A percentile compares a stretch with the other conserved stretches of the same genome.
phyloP scores from a whole-genome alignment of 1,284 basidiomycete species.

The Pseudomicrostroma phylloplanum region DNA sequence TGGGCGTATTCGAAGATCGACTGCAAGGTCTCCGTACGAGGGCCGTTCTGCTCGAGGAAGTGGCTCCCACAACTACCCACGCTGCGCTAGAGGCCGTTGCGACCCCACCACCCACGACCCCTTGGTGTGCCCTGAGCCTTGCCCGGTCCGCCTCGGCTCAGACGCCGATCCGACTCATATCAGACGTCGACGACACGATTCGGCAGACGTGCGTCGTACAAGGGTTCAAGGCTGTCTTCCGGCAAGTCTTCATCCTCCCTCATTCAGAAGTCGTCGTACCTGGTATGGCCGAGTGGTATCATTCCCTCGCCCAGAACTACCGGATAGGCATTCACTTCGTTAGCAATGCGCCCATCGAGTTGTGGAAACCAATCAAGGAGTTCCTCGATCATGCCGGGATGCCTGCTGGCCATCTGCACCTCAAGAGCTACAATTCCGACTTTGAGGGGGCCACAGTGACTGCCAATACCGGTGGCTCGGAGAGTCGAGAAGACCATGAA shows the following conservation, averaged over 20 bases:
- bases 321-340: slow-evolving; percentile 50
- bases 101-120: neutral
- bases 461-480: slow-evolving; percentile 11
- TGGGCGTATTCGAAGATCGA: neutral
- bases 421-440: slow-evolving; percentile 33
- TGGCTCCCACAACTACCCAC: slow-evolving; percentile 2
- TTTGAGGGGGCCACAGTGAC: neutral
- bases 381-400: slow-evolving; percentile 69
- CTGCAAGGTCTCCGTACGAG: neutral
- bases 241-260: slow-evolving; percentile 56
- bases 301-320: neutral
- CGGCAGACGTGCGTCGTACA: slow-evolving; percentile 47
- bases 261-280: slow-evolving; percentile 70
- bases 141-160: slow-evolving; percentile 12
- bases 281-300: slow-evolving; percentile 65
- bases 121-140: slow-evolving; percentile 14
- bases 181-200: slow-evolving; percentile 90
- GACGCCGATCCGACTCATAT: slow-evolving; percentile 64
- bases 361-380: slow-evolving; percentile 70
- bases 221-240: slow-evolving; percentile 48
- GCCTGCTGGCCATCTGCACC: slow-evolving; percentile 57
- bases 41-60: neutral
- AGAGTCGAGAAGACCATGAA: too few species aligned
- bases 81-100: neutral
- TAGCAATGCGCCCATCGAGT: slow-evolving; percentile 82